These are phyloP conservation scores for Alnus rubra DNA, from an alignment of 306 rosid genomes.

Conservation along the genomic window DNA sequence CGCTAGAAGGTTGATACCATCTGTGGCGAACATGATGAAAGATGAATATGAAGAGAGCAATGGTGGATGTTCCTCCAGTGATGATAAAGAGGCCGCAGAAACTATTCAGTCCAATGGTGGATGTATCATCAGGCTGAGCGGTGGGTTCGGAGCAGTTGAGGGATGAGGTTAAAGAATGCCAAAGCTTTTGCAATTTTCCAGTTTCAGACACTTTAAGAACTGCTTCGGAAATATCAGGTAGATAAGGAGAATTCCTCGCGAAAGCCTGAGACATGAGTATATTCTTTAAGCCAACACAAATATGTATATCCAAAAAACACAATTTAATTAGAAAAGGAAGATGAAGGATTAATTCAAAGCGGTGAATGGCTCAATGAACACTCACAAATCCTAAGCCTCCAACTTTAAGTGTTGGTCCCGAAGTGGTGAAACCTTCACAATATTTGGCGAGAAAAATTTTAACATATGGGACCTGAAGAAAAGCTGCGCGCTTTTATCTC, in stretches of 20 bases:
- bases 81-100: slow-evolving; percentile 1
- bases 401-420: slow-evolving; percentile 14
- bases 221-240: slow-evolving; percentile 6
- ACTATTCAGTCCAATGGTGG: background rate
- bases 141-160: background rate
- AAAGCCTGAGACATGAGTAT: background rate
- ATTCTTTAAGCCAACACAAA: background rate
- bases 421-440: slow-evolving; percentile 15
- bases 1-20: background rate
- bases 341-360: background rate
- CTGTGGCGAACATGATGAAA: background rate
- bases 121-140: background rate
- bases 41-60: background rate
- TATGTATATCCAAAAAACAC: background rate
- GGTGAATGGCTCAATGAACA: background rate
- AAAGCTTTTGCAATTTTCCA: background rate
- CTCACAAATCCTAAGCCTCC: slow-evolving; percentile 31
- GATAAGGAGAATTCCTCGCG: slow-evolving; percentile 11
- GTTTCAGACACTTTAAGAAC: background rate
- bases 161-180: background rate
- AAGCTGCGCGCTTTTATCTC: slow-evolving; percentile 12
- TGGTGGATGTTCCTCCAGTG: background rate
- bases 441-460: slow-evolving; percentile 18
- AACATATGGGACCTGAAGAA: slow-evolving; percentile 19
- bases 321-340: too few species aligned